A percentile compares a stretch with the other conserved stretches of the same genome.
phyloP scores from a whole-genome alignment of 2,329 filamentous ascomycete genomes.

The Xylaria digitata region DNA sequence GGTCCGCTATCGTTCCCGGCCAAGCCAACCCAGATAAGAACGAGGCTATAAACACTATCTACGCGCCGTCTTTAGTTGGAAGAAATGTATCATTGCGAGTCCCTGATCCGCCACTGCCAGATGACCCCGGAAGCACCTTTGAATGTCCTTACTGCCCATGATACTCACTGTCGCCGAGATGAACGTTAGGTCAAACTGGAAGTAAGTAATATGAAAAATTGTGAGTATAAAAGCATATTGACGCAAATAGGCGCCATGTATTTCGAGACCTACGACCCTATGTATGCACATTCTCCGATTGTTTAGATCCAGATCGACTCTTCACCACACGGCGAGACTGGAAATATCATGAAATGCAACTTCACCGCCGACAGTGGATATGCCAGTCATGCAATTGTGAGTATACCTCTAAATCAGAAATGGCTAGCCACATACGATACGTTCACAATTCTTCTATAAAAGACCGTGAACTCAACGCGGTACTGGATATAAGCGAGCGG shows the following conservation, averaged over 20 bases:
- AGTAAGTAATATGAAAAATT: slow-evolving; percentile 5
- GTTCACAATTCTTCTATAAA: slow-evolving; percentile 1
- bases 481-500: slow-evolving; percentile 27
- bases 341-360: slow-evolving; percentile 30
- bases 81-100: neutral
- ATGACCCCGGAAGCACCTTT: neutral
- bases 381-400: slow-evolving; percentile 11
- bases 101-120: slow-evolving; percentile 2
- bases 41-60: neutral
- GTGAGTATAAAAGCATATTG: neutral
- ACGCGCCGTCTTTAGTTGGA: neutral
- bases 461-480: neutral
- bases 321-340: slow-evolving; percentile 25
- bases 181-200: slow-evolving; percentile 11
- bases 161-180: neutral
- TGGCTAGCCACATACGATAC: slow-evolving; percentile 8
- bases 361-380: slow-evolving; percentile 24
- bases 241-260: slow-evolving; percentile 21
- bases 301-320: slow-evolving; percentile 13
- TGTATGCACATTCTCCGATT: slow-evolving; percentile 25
- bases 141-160: slow-evolving; percentile 27
- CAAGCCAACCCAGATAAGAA: neutral
- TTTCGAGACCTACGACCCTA: slow-evolving; percentile 30
- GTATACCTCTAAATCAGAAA: neutral
- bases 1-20: neutral